Conservation (phyloP, 371 early-diverging fungal genomes). For the Sporodiniella umbellata region DNA sequence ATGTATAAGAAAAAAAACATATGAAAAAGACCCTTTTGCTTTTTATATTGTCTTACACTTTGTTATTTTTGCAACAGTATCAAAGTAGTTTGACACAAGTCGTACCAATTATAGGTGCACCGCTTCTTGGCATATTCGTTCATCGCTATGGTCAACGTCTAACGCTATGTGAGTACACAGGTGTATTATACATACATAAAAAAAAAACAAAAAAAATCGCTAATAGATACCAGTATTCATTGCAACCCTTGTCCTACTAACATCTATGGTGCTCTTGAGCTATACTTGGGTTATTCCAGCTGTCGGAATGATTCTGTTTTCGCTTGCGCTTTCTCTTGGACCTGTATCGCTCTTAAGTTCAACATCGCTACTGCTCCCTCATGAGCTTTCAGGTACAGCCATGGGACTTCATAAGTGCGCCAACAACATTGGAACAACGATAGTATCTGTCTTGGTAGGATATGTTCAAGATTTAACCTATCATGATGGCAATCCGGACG, state of each 20-base stretch:
- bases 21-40: too few relatives aligned
- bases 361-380: slow-evolving; percentile 37
- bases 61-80: slow-evolving; percentile 27
- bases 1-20: too few relatives aligned
- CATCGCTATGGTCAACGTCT: slow-evolving; percentile 53
- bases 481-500: slow-evolving; percentile 38
- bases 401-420: slow-evolving; percentile 50
- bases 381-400: slow-evolving; percentile 44
- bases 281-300: slow-evolving; percentile 37
- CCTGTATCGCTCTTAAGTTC: slow-evolving; percentile 44
- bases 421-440: slow-evolving; percentile 48
- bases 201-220: too few relatives aligned
- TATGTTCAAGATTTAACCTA: slow-evolving; percentile 49
- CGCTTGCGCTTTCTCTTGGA: slow-evolving; percentile 40
- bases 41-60: too few relatives aligned
- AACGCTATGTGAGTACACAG: slow-evolving; percentile 21
- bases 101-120: slow-evolving; percentile 51
- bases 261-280: slow-evolving; percentile 32
- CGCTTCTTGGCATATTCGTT: slow-evolving; percentile 49
- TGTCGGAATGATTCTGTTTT: slow-evolving; percentile 47
- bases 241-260: slow-evolving; percentile 32
- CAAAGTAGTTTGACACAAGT: slow-evolving; percentile 54
- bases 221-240: slow-evolving; percentile 24
- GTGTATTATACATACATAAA: too few relatives aligned
- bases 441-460: slow-evolving; percentile 46